Base-by-base conservation (phyloP, 371 early-diverging fungal genomes). In the Lichtheimia ornata region DNA sequence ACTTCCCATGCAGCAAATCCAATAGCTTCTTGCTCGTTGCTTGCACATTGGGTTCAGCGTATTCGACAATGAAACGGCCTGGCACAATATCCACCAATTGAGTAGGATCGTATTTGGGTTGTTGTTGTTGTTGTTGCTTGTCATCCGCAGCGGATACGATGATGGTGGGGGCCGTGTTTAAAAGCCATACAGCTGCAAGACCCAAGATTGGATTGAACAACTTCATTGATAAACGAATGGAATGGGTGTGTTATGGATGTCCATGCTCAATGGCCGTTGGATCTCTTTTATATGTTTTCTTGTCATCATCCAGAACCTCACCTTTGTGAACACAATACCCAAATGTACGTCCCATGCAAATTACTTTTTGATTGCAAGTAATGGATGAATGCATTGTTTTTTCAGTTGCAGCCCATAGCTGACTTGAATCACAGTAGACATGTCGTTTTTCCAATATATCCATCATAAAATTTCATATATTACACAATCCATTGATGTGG, bases 31-130 rank as follows among this genome's bases (percentile, higher is more conserved):
- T 41, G 3, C 60, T 63, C 12, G 58, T 40, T 5, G 35, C 54
- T 0, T 50, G 35, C 24, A 54, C 53, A 9, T 59, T 55, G 13
- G 47, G 18, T 5, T 59, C 58, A 13, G 54, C 15, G 45, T 77
- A 73, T 25, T 73, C 66, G 28, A 74, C 57, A 24, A 80, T 65
- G 40, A 73, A 80, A 20, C 69, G 73, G 20, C 74, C 72, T 28
- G 76, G 74, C 50, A 73, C 35, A 22, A 62, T 56, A 14, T 61
- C 20, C n/a, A 40, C 11, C 11, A 35, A 11, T 1, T 2, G 1
- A 35, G 11, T 9, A 1, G 35, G 12, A 12, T 57, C 15, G 40
- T 53, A 43, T 30, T 28, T 61, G 41, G 28, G 60, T 58, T 56
- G 59, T 27, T 24, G 17, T 58, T 56, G 59, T 27, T 24, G 17